Evolutionary conservation across 2,329 filamentous ascomycete genomes (phyloP).

Genomic region (Fusarium chuoi): DNA sequence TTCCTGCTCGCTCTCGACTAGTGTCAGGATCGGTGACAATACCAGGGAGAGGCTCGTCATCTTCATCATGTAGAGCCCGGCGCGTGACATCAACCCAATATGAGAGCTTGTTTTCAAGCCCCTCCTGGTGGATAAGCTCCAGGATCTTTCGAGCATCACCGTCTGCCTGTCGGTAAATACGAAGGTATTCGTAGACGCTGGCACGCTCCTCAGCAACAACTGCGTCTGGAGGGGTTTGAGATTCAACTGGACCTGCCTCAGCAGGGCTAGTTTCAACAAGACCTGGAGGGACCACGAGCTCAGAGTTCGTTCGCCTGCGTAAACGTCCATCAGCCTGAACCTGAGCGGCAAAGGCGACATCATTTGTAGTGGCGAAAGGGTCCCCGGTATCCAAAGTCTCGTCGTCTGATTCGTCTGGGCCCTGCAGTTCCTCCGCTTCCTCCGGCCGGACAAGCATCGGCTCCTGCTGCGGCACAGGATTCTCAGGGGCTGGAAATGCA

Average conservation of each 20-base stretch:
- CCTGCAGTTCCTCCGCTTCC: conserved; percentile 34
- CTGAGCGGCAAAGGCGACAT: conserved; percentile 22
- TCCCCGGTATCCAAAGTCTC: conserved; percentile 47
- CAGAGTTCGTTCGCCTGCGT: conserved; percentile 25
- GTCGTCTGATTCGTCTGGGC: conserved; percentile 45
- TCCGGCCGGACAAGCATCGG: conserved; percentile 40
- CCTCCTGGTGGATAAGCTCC: conserved; percentile 69
- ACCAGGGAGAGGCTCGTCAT: neutral
- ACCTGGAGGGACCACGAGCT: conserved; percentile 9
- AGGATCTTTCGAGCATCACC: conserved; percentile 69
- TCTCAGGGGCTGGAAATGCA: conserved; percentile 63
- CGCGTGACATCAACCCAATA: conserved; percentile 68
- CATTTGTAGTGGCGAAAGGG: conserved; percentile 12
- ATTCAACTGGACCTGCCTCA: conserved; percentile 3
- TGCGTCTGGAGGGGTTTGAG: neutral
- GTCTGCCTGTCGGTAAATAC: conserved; percentile 68
- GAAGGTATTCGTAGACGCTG: conserved; percentile 53
- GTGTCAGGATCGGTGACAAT: neutral
- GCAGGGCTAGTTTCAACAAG: conserved; percentile 18
- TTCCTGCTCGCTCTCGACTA: conserved; percentile 26
- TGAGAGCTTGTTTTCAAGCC: conserved; percentile 65
- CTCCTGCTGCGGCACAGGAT: conserved; percentile 43
- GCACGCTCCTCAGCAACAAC: conserved; percentile 32
- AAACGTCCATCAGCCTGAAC: conserved; percentile 21
- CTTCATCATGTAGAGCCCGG: conserved; percentile 37